Percentiles rank a stretch among this genome's conserved stretches.
Evolutionary conservation across 2,329 filamentous ascomycete genomes (phyloP).

Genomic region (Nannizzia gypsea): DNA sequence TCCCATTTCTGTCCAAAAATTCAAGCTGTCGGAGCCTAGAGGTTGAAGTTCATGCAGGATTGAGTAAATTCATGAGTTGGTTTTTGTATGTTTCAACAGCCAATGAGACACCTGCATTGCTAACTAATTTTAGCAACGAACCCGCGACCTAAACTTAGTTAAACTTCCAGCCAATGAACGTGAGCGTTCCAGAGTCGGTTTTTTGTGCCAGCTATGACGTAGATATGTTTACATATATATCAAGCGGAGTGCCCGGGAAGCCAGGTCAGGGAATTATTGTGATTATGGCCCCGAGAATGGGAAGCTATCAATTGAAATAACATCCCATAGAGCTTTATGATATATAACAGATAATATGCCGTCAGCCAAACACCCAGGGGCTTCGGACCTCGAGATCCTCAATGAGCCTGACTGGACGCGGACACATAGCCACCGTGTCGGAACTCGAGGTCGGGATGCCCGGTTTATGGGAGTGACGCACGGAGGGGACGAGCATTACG

Average conservation of each 20-base stretch:
- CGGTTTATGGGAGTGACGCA: constrained; percentile 30
- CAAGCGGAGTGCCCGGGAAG: background rate
- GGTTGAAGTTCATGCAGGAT: too few relatives aligned
- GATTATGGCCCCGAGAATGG: background rate
- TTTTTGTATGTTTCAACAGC: too few relatives aligned
- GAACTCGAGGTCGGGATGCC: constrained; percentile 28
- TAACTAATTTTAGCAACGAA: too few relatives aligned
- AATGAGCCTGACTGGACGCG: constrained; percentile 35
- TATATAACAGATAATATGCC: background rate
- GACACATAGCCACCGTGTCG: constrained; percentile 31
- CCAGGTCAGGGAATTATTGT: too few relatives aligned
- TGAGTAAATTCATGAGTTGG: too few relatives aligned
- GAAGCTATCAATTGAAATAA: background rate
- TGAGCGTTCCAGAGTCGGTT: too few relatives aligned
- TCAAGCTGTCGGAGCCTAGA: too few relatives aligned
- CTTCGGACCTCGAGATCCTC: constrained; percentile 29
- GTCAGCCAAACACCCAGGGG: constrained; percentile 27
- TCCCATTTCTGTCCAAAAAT: too few relatives aligned
- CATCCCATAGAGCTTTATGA: background rate
- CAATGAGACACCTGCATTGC: too few relatives aligned
- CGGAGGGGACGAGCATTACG: constrained; percentile 19
- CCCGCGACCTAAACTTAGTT: too few relatives aligned
- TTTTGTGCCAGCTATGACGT: background rate
- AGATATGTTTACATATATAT: background rate
- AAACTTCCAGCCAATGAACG: too few relatives aligned